Base-by-base conservation (phyloP, 768 basidiomycete genomes). In the Trametopsis cervina region DNA sequence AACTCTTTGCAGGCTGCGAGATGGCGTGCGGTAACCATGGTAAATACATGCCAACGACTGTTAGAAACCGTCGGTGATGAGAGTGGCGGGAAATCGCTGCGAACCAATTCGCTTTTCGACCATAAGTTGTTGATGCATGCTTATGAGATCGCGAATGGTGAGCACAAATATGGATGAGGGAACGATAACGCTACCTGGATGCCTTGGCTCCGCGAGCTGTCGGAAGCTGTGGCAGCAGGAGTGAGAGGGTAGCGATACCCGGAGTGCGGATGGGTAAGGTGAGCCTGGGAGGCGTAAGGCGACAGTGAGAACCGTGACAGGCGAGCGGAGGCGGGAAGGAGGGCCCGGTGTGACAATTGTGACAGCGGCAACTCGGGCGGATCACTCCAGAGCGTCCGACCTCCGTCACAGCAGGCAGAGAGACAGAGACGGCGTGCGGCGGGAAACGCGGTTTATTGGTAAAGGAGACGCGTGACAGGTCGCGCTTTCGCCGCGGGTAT, bases 1-100 rank as follows among this genome's bases (percentile, higher is more conserved):
- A 89, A 82, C 15, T 87, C 85, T 58, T 71, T 76, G 70, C 87
- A 89, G 29, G 71, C 87, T 89, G 40, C 46, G 55, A 47, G 49
- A 48, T 33, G 15, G 9, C 9, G 29, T 33, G 29, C 29, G 29
- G 29, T 33, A 7, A 47, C 39, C 24, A 23, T 35, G 40, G 37
- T 24, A 26, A 48, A 10, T 17, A 20, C 53, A 36, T 26, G 46
- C 49, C 46, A 49, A 42, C 41, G 46, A 18, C 17, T n/a, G 44
- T 42, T 35, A 54, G 52, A 46, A 49, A 36, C 29, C 29, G 15
- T 15, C 9, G 29, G 15, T 7, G 29, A 33, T 33, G 29, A 7
- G 7, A 33, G 7, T 4, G 36, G 42, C 37, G 38, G 37, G 49
- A 26, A 36, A 42, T 18, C 40, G 27, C 38, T 42, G 52, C 54